Evolutionary conservation across 73 alveolate species (phyloP), one percentile per base, ranked within the genome.

Genomic region (Paramecium sonneborni): DNA sequence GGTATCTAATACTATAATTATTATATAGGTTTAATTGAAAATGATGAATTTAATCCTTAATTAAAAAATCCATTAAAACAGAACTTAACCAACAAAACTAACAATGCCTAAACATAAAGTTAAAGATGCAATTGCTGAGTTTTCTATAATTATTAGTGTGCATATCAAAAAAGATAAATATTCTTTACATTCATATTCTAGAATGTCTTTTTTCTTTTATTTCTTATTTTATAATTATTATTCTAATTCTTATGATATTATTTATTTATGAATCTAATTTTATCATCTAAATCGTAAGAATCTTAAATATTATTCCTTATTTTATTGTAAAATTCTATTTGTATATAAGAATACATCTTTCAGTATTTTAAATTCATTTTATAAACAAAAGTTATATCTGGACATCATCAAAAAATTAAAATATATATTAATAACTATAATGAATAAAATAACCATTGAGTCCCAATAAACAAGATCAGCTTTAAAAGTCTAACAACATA

Each of bases 391-490:
- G 26, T 18, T 21, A 52, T 52, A 52, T 52, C 18, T n/a, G 68
- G 68, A n/a, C 68, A 52, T 52, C 68, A 52, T n/a, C n/a, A n/a
- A n/a, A 52, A 52, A 18, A 46, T 21, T n/a, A 52, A 52, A 52
- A 52, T 52, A 52, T 52, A n/a, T 52, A 52, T 52, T 52, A 18
- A 52, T n/a, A 5, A 52, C 30, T n/a, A 62, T 62, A 62, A 62
- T 62, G 84, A 62, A 62, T 62, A 62, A 62, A 62, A 3, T 62
- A 62, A 26, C 84, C 8, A 26, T 62, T 26, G 84, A 62, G 39
- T 26, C 84, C 23, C 26, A 62, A 62, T 62, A 62, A 15, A 72
- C 86, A 15, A 72, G 86, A 72, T 72, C 86, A 32, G 86, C 86
- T 14, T 35, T 72, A 72, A 35, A 35, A 79, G 55, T 46, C 30